Conservation (phyloP, 768 basidiomycete species). For the Gloeopeniophorella convolvens region DNA sequence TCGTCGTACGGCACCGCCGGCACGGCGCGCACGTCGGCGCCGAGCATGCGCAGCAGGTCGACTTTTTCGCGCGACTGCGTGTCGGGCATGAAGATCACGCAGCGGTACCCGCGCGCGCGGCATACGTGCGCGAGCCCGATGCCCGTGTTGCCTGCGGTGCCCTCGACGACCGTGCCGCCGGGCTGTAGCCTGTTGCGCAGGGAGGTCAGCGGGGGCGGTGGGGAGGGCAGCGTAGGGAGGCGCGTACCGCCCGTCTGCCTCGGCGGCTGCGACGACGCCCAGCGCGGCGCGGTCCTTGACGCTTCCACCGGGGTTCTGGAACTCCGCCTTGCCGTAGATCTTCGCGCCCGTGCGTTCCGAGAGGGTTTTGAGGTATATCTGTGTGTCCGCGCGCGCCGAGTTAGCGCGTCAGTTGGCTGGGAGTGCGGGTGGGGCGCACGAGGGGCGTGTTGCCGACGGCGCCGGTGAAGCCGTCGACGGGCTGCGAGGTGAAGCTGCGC, state of each 20-base stretch:
- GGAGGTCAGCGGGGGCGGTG: background rate
- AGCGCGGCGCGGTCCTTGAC: constrained; percentile 97
- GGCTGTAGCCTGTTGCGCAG: constrained; percentile 78
- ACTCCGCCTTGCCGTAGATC: constrained; percentile 95
- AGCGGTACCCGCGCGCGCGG: constrained; percentile 86
- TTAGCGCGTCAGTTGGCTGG: background rate
- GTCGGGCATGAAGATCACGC: constrained; percentile 99
- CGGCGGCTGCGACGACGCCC: constrained; percentile 81
- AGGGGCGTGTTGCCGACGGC: constrained; percentile 93
- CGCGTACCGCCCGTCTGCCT: constrained; percentile 71
- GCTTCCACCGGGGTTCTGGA: constrained; percentile 96
- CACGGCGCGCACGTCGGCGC: constrained; percentile 93
- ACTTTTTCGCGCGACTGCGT: constrained; percentile 99
- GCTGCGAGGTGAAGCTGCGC: constrained; percentile 27
- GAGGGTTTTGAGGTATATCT: constrained; percentile 80
- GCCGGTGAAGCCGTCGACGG: constrained; percentile 75
- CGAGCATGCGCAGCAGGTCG: constrained; percentile 93
- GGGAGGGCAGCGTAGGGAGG: background rate
- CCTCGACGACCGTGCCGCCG: constrained; percentile 97
- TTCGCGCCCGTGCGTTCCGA: constrained; percentile 78
- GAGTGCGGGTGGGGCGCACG: too few species aligned
- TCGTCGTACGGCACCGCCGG: constrained; percentile 96
- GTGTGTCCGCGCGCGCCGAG: constrained; percentile 4
- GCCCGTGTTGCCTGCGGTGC: constrained; percentile 97
- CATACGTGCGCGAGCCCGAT: constrained; percentile 96